Base-by-base conservation (phyloP, 331 rosid species). In the Acacia pycnantha region DNA sequence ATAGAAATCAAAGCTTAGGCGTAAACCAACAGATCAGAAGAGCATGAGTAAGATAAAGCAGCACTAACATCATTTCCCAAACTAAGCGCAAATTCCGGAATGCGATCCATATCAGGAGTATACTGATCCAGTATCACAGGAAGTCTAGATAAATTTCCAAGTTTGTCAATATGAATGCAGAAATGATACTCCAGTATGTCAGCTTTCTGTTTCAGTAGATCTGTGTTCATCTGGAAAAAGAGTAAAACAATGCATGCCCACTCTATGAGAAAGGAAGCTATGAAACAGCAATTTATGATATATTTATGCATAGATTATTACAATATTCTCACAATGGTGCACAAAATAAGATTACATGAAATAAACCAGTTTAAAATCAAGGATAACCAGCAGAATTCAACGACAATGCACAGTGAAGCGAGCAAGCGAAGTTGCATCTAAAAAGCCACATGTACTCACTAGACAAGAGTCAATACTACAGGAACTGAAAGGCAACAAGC, bases 101-200 rank as follows among this genome's bases (percentile, higher is more conserved):
- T 82, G 69, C 86, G 92, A 78, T 95, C 98, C 97, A 92, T 95
- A 88, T 95, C 97, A 79, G 98, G 98, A 79, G 98, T 90, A 90
- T 95, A 93, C 80, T 95, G 96, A 81, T 95, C 98, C 85, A 93
- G 98, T 86, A 95, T 80, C 71, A 89, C 89, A 27, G 98, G 98
- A 83, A 95, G 96, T 82, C 91, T 89, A 56, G 88, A 87, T 87
- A 95, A 79, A 84, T 92, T 95, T 83, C 98, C 97, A 51, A 78
- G 79, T 56, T n/a, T 41, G 51, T 95, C 96, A 54, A 93, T 85
- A 80, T 90, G 86, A 85, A 95, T 88, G 90, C 96, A 47, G 21
- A 95, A 93, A 88, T 86, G 91, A 74, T 89, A 96, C 50, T 85
- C 90, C 76, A 95, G 83, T 92, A 93, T 66, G 82, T 81, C 93